Percentiles rank a stretch among this genome's conserved stretches.
Evolutionary conservation across 768 basidiomycete genomes (phyloP).

Genomic region (Grammothele lineata): DNA sequence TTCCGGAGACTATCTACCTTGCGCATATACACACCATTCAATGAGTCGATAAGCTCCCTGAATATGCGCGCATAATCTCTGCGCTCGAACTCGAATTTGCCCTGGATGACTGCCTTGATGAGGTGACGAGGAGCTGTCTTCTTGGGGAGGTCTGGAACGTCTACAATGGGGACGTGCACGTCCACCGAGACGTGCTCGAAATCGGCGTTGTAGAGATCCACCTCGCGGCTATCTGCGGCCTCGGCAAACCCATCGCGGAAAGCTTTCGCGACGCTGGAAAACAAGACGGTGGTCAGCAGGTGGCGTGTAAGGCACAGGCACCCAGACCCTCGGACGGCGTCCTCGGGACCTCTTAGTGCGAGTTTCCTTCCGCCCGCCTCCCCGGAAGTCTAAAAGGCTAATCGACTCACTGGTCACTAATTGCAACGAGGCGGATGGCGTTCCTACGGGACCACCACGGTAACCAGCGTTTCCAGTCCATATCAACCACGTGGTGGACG

Average conservation of each 20-base stretch:
- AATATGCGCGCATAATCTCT: constrained; percentile 34
- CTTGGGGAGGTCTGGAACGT: constrained; percentile 25
- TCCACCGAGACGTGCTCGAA: constrained; percentile 34
- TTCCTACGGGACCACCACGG: constrained; percentile 33
- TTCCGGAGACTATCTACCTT: not conserved
- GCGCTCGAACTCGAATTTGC: constrained; percentile 30
- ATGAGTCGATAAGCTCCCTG: constrained; percentile 27
- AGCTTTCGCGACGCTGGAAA: constrained; percentile 25
- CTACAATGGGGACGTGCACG: constrained; percentile 32
- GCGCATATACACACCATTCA: constrained; percentile 22
- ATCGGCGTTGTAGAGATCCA: constrained; percentile 26
- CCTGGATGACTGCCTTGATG: constrained; percentile 38
- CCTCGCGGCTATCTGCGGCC: constrained; percentile 28
- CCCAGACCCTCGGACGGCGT: too few relatives aligned
- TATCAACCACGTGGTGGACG: constrained; percentile 31
- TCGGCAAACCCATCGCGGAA: constrained; percentile 28
- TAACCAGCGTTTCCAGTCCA: constrained; percentile 27
- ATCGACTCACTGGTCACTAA: constrained; percentile 38
- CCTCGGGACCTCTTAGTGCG: too few relatives aligned
- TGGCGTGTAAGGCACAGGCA: constrained; percentile 9
- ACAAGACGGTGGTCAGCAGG: not conserved
- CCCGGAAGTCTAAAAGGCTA: too few relatives aligned
- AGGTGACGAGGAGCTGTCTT: constrained; percentile 20
- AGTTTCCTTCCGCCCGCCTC: too few relatives aligned
- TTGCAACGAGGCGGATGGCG: constrained; percentile 34